Percentiles rank a stretch among this genome's conserved stretches.
Evolutionary conservation across 306 rosid species (phyloP).

Genomic region (Arachis stenosperma): DNA sequence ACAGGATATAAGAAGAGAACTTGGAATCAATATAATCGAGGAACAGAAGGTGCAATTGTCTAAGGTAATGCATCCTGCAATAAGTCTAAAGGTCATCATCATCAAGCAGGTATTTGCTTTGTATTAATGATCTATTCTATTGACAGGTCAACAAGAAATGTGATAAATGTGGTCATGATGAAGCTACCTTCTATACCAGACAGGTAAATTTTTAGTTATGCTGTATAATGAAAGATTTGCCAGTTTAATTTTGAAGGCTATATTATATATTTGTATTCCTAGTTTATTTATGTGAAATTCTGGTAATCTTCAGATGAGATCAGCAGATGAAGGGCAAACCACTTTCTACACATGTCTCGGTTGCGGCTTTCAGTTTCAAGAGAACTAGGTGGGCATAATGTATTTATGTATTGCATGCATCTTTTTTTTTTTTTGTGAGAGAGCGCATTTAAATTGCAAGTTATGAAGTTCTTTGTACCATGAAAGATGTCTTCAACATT

Average conservation of each 20-base stretch:
- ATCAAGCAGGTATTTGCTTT: constrained; percentile 2
- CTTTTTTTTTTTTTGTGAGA: neutral
- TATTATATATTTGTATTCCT: neutral
- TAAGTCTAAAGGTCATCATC: neutral
- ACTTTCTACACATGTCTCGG: constrained; percentile 48
- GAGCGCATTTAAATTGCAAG: neutral
- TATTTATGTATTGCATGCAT: neutral
- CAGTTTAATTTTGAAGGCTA: constrained; percentile 28
- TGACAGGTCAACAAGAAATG: constrained; percentile 69
- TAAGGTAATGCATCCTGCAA: constrained; percentile 44
- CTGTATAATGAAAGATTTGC: constrained; percentile 3
- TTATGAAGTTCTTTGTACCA: neutral
- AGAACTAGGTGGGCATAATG: constrained; percentile 30
- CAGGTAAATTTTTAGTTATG: constrained; percentile 39
- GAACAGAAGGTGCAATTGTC: constrained; percentile 43
- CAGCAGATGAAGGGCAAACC: constrained; percentile 57
- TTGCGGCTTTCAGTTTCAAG: constrained; percentile 49
- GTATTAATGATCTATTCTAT: constrained; percentile 12
- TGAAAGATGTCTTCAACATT: neutral
- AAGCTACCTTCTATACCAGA: constrained; percentile 55
- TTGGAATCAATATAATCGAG: constrained; percentile 45
- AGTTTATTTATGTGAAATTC: constrained; percentile 4
- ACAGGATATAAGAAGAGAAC: constrained; percentile 57
- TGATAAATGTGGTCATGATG: constrained; percentile 83
- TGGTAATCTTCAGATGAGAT: constrained; percentile 48